Percentiles rank a stretch among this genome's conserved stretches.
phyloP scores from a whole-genome alignment of 352 stramenopile species.

The Phytophthora hibernalis region DNA sequence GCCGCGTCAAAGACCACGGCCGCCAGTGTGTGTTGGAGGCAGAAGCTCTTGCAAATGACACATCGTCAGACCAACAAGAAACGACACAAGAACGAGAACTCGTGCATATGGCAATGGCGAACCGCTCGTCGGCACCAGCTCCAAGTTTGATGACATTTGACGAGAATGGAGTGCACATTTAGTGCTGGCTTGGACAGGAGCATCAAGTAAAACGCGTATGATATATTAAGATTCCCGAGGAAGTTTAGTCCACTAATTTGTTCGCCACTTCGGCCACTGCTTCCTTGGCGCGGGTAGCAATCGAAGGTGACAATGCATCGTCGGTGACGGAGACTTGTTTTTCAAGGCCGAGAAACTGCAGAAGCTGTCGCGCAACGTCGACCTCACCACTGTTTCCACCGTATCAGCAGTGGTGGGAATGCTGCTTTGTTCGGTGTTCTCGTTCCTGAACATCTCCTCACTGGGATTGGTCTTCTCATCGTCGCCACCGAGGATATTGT shows the following conservation, averaged over 20 bases:
- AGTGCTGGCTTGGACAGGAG: neutral
- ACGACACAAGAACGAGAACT: neutral
- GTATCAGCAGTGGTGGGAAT: constrained; percentile 16
- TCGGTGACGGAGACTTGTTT: constrained; percentile 35
- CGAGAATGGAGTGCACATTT: constrained; percentile 26
- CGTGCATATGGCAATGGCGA: neutral
- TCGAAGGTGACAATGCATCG: constrained; percentile 26
- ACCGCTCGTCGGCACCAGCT: constrained; percentile 1
- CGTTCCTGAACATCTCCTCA: constrained; percentile 12
- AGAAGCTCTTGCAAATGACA: neutral
- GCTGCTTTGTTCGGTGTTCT: neutral
- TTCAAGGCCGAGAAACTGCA: constrained; percentile 32
- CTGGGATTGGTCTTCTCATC: constrained; percentile 10
- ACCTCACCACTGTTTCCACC: constrained; percentile 33
- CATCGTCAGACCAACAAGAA: constrained; percentile 2
- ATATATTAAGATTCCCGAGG: neutral
- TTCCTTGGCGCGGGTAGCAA: constrained; percentile 28
- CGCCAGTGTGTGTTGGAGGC: constrained; percentile 29
- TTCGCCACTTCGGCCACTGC: constrained; percentile 23
- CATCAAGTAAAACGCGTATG: neutral
- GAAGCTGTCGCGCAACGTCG: constrained; percentile 36
- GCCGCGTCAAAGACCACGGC: constrained; percentile 70
- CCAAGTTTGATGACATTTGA: constrained; percentile 18
- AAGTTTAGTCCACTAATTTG: constrained; percentile 9
- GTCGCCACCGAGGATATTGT: constrained; percentile 17